Evolutionary conservation across 2,329 filamentous ascomycete genomes (phyloP).

Genomic region (Ilyonectria mors-panacis): DNA sequence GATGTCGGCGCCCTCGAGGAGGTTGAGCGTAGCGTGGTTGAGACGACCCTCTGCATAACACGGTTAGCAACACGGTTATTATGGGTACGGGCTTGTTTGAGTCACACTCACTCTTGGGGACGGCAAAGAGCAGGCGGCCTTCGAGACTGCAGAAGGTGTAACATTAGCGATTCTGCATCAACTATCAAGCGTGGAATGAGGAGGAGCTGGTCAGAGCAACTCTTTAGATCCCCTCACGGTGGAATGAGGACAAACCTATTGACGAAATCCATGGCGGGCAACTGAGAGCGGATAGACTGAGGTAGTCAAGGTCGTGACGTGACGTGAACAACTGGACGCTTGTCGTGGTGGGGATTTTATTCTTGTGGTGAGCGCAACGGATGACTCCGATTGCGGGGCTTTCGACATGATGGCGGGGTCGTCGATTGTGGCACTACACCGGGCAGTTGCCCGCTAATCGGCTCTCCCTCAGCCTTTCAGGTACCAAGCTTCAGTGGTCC

Average conservation of each 20-base stretch:
- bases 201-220: not conserved
- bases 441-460: conserved; percentile 30
- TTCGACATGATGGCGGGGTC: conserved; percentile 45
- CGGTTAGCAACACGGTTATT: not conserved
- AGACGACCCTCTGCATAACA: conserved; percentile 84
- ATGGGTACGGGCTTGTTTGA: not conserved
- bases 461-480: conserved; percentile 26
- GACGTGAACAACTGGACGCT: conserved; percentile 1
- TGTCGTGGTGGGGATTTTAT: conserved; percentile 43
- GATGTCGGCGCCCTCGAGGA: conserved; percentile 94
- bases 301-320: conserved; percentile 7
- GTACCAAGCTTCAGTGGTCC: conserved; percentile 31
- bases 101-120: conserved; percentile 90
- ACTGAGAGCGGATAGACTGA: not conserved
- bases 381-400: conserved; percentile 48
- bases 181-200: conserved; percentile 4
- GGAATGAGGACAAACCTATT: conserved; percentile 62
- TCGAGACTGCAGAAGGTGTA: conserved; percentile 75
- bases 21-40: conserved; percentile 88
- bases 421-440: conserved; percentile 32
- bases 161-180: conserved; percentile 34
- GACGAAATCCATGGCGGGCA: conserved; percentile 65
- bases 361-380: conserved; percentile 37
- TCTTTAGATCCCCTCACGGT: not conserved
- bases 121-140: conserved; percentile 93